These are phyloP conservation scores for Phytophthora pistaciae DNA, from an alignment of 352 stramenopile genomes.

Conservation along the genomic window DNA sequence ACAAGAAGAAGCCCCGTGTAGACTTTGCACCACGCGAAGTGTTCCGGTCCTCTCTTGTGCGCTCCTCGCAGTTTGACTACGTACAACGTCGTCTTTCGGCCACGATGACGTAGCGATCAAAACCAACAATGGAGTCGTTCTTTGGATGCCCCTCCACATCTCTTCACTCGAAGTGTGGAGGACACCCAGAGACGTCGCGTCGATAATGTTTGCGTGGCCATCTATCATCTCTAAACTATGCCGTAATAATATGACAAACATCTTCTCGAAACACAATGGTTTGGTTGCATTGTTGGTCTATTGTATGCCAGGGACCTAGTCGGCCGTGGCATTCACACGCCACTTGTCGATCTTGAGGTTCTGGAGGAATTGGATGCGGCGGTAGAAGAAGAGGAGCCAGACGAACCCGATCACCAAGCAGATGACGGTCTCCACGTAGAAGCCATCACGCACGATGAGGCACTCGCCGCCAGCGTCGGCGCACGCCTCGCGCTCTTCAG, in stretches of 20 bases:
- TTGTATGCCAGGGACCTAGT: constrained; percentile 32
- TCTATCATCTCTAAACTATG: constrained; percentile 35
- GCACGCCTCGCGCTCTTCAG: constrained; percentile 70
- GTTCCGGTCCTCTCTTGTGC: constrained; percentile 64
- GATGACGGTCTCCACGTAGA: constrained; percentile 82
- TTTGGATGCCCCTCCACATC: constrained; percentile 3
- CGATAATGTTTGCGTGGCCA: constrained; percentile 27
- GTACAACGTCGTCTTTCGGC: constrained; percentile 39
- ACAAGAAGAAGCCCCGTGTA: constrained; percentile 69
- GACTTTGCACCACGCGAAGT: constrained; percentile 78
- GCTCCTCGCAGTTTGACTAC: constrained; percentile 42
- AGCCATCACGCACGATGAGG: constrained; percentile 82
- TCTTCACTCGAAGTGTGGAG: not conserved
- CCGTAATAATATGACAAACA: constrained; percentile 42
- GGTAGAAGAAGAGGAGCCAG: constrained; percentile 80
- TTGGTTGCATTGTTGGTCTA: constrained; percentile 27
- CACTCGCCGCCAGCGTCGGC: constrained; percentile 70
- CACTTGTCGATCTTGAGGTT: constrained; percentile 88
- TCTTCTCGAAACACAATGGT: constrained; percentile 4
- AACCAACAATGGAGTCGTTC: constrained; percentile 16
- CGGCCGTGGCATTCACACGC: constrained; percentile 58
- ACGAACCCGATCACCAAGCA: constrained; percentile 73
- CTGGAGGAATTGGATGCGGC: constrained; percentile 73
- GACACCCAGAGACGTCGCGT: constrained; percentile 2
- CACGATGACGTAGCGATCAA: constrained; percentile 37